These are phyloP conservation scores for Umbelopsis ramanniana DNA, from an alignment of 192 early-diverging fungal genomes.

Conservation along the genomic window DNA sequence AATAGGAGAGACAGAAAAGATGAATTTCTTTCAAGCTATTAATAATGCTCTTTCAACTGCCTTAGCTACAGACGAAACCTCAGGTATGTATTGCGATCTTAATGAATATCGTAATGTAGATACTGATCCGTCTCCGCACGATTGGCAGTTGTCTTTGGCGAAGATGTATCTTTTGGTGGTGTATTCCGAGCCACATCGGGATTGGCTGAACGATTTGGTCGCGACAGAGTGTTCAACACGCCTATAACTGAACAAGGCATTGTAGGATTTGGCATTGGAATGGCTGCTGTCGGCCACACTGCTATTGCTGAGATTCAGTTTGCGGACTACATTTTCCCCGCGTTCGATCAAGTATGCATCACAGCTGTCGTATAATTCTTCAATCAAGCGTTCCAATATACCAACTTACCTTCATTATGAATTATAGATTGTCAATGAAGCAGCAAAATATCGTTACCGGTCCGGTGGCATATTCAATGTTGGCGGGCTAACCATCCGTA, in stretches of 20 bases:
- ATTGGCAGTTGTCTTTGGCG: slow-evolving; percentile 85
- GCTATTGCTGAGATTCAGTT: slow-evolving; percentile 99
- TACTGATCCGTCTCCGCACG: not conserved
- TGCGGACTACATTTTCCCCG: slow-evolving; percentile 98
- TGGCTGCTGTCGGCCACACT: slow-evolving; percentile 93
- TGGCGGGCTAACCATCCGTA: slow-evolving; percentile 88
- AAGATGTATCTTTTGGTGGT: slow-evolving; percentile 97
- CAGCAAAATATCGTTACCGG: slow-evolving; percentile 96
- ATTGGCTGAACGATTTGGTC: slow-evolving; percentile 87
- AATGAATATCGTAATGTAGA: not conserved
- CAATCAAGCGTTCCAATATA: too few species aligned
- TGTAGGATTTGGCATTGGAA: slow-evolving; percentile 93
- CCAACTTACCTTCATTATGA: too few species aligned
- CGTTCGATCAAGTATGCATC: slow-evolving; percentile 88
- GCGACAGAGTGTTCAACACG: slow-evolving; percentile 95
- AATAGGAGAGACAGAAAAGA: slow-evolving; percentile 76
- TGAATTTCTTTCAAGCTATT: slow-evolving; percentile 94
- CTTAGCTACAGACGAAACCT: slow-evolving; percentile 84
- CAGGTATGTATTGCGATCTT: slow-evolving; percentile 49
- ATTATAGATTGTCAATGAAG: slow-evolving; percentile 89
- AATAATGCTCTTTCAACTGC: slow-evolving; percentile 95
- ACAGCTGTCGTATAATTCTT: too few species aligned
- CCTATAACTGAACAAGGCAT: slow-evolving; percentile 96
- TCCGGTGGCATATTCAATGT: slow-evolving; percentile 91
- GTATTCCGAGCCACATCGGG: slow-evolving; percentile 96